phyloP scores from a whole-genome alignment of 495 filamentous ascomycete genomes.

The Penicillium arizonense region DNA sequence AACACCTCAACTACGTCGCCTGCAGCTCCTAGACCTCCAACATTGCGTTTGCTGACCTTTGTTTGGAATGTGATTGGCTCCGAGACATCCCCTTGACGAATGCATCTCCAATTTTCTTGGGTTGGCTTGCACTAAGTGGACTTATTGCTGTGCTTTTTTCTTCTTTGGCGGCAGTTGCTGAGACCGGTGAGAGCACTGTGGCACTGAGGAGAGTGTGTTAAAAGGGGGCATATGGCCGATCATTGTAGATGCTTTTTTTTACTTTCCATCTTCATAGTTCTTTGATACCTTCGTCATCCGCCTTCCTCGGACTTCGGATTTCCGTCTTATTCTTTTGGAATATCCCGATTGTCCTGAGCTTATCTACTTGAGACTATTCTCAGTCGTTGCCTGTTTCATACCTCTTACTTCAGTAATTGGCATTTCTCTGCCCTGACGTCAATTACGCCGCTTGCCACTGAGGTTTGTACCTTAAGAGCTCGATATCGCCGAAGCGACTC shows the following conservation, averaged over 20 bases:
- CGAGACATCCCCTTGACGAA: background rate
- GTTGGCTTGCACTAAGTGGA: conserved; percentile 10
- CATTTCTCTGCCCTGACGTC: conserved; percentile 4
- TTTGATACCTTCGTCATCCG: background rate
- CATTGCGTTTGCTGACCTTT: conserved; percentile 20
- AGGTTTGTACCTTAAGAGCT: too few species aligned
- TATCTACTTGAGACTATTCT: background rate
- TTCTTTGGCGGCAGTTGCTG: conserved; percentile 1
- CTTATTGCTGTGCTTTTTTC: background rate
- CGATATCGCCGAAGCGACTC: too few species aligned
- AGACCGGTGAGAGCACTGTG: conserved; percentile 7
- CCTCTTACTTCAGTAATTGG: too few species aligned
- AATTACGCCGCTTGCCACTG: conserved; percentile 5
- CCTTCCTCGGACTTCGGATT: background rate
- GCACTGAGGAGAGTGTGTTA: conserved; percentile 3
- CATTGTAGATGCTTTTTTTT: background rate
- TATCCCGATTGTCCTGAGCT: background rate
- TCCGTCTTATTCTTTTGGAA: background rate
- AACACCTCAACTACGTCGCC: background rate
- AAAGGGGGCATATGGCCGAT: conserved; percentile 10
- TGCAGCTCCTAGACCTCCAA: background rate
- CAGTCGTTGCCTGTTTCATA: too few species aligned
- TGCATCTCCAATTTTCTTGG: conserved; percentile 12
- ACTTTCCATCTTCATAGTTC: background rate
- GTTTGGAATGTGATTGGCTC: conserved; percentile 13